Conservation (phyloP, 257 asterid genomes). For the Nicotiana obtusifolia region DNA sequence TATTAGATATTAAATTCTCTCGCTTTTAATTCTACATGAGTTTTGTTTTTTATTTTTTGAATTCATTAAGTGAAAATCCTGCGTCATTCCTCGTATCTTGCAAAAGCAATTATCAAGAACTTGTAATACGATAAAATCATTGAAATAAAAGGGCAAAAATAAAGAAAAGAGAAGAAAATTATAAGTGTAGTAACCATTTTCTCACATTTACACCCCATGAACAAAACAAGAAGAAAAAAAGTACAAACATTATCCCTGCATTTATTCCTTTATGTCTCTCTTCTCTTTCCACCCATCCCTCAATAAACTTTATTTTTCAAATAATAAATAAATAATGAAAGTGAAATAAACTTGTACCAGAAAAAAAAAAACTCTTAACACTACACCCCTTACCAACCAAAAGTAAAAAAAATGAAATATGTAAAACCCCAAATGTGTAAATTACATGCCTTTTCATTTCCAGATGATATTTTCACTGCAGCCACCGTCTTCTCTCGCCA, state of each 20-base stretch:
- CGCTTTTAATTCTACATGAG: too few species aligned
- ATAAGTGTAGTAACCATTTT: not conserved
- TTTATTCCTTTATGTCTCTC: slow-evolving; percentile 11
- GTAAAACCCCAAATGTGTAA: not conserved
- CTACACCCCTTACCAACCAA: slow-evolving; percentile 1
- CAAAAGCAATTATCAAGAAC: not conserved
- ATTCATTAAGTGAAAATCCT: too few species aligned
- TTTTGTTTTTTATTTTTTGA: too few species aligned
- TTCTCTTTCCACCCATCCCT: not conserved
- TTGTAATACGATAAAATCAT: not conserved
- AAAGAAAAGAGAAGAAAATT: not conserved
- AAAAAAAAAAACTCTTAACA: not conserved
- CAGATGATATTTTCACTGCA: not conserved
- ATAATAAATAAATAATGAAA: slow-evolving; percentile 15
- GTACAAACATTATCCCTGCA: slow-evolving; percentile 9
- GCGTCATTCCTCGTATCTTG: not conserved
- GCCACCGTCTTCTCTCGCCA: slow-evolving; percentile 21
- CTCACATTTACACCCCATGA: slow-evolving; percentile 48
- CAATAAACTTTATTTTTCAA: not conserved
- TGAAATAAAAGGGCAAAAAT: not conserved
- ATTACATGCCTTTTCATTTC: not conserved
- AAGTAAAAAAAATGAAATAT: not conserved
- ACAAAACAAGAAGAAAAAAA: slow-evolving; percentile 3
- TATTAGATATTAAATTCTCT: too few species aligned
- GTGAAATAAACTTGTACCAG: not conserved